Conservation (phyloP, 1,284 basidiomycete species). For the Exobasidium rhododendri region DNA sequence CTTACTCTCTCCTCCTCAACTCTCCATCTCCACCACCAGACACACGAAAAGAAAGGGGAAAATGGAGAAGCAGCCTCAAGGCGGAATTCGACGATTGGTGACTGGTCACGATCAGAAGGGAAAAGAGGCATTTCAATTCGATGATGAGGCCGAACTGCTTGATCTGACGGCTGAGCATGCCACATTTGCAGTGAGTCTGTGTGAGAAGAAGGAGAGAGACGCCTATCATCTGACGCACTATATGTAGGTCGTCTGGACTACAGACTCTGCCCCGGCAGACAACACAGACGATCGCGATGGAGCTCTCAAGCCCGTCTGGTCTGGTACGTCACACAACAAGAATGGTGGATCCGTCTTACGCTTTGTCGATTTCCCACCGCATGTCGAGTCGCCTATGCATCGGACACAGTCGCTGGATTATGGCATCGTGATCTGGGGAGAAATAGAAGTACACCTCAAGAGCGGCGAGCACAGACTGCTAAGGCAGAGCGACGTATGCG, state of each 20-base stretch:
- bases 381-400: slow-evolving; percentile 19
- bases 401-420: slow-evolving; percentile 27
- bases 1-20: neutral
- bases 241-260: slow-evolving; percentile 21
- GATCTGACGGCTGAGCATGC: slow-evolving; percentile 15
- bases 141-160: slow-evolving; percentile 14
- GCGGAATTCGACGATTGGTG: slow-evolving; percentile 19
- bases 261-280: slow-evolving; percentile 17
- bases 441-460: slow-evolving; percentile 25
- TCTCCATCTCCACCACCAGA: too few species aligned
- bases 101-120: slow-evolving; percentile 17
- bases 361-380: slow-evolving; percentile 22
- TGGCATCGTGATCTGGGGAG: slow-evolving; percentile 26
- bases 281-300: slow-evolving; percentile 18
- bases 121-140: slow-evolving; percentile 15
- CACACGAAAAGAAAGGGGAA: too few species aligned
- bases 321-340: slow-evolving; percentile 19
- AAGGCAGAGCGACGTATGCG: slow-evolving; percentile 16
- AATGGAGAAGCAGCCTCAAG: slow-evolving; percentile 1
- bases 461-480: slow-evolving; percentile 18
- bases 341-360: slow-evolving; percentile 22
- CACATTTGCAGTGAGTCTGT: slow-evolving; percentile 15
- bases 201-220: neutral
- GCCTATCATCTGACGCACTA: neutral
- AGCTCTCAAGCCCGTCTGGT: slow-evolving; percentile 19